Conservation (phyloP, 306 rosid species). For the Bauhinia variegata region DNA sequence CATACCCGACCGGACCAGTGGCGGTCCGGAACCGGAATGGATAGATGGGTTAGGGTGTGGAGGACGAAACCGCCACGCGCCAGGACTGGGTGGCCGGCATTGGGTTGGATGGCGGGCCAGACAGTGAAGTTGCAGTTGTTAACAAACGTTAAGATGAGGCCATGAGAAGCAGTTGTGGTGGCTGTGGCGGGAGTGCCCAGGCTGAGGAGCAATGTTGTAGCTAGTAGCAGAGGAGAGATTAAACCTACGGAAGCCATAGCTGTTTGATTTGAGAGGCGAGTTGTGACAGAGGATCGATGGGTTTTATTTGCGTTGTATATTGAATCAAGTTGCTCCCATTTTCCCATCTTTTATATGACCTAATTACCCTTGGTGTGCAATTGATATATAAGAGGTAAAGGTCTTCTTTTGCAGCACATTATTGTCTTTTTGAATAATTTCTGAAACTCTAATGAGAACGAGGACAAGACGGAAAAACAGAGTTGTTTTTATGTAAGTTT, state of each 20-base stretch:
- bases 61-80: constrained; percentile 76
- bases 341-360: background rate
- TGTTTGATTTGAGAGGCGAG: background rate
- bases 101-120: constrained; percentile 96
- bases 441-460: too few relatives aligned
- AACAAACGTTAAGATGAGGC: constrained; percentile 61
- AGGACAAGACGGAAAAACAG: too few relatives aligned
- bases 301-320: background rate
- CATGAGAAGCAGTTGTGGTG: constrained; percentile 13
- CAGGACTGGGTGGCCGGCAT: constrained; percentile 72
- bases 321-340: too few relatives aligned
- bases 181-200: constrained; percentile 11
- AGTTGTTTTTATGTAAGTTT: too few relatives aligned
- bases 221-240: background rate
- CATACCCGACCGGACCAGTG: constrained; percentile 97
- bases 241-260: constrained; percentile 2
- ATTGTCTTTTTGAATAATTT: too few relatives aligned
- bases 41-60: constrained; percentile 61
- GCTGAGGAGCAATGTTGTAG: background rate
- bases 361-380: background rate
- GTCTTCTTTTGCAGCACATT: too few relatives aligned
- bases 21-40: constrained; percentile 69
- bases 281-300: background rate
- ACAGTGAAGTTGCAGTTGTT: constrained; percentile 91
- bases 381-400: background rate